phyloP scores from a whole-genome alignment of 1,284 basidiomycete species.

The Trametes versicolor region DNA sequence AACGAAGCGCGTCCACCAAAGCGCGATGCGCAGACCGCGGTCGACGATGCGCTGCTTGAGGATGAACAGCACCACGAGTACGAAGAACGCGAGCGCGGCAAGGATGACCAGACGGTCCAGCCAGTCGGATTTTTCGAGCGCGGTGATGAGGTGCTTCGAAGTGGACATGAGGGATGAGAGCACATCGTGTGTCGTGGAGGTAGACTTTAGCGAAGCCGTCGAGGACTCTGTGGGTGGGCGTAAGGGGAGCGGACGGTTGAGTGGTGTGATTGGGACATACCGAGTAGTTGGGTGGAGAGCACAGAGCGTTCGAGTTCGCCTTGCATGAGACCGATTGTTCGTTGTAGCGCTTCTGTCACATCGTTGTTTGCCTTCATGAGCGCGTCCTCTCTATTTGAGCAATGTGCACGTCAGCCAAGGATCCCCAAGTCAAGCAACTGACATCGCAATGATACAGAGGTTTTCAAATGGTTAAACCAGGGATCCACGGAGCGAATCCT shows the following conservation, averaged over 20 bases:
- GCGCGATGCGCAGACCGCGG: conserved; percentile 70
- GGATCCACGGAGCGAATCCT: no score
- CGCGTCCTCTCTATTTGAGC: conserved; percentile 72
- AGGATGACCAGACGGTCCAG: conserved; percentile 89
- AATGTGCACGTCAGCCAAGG: not conserved
- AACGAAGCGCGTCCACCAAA: conserved; percentile 83
- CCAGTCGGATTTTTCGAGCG: conserved; percentile 90
- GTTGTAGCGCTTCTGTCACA: conserved; percentile 86
- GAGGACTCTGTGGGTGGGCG: conserved; percentile 70
- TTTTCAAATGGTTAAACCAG: no score
- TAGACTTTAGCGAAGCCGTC: conserved; percentile 76
- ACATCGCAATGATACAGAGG: no score
- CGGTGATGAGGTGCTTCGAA: conserved; percentile 85
- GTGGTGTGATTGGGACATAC: conserved; percentile 53
- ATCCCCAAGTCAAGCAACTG: no score
- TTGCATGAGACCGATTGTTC: conserved; percentile 89
- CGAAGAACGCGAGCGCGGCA: conserved; percentile 82
- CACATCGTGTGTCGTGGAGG: conserved; percentile 82
- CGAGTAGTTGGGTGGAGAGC: conserved; percentile 85
- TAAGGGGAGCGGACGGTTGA: not conserved
- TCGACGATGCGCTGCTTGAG: conserved; percentile 89
- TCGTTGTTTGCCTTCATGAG: conserved; percentile 90
- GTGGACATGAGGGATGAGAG: conserved; percentile 80
- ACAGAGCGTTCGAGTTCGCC: conserved; percentile 91
- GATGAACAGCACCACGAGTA: conserved; percentile 86